Percentiles rank a stretch among this genome's conserved stretches.
These are phyloP conservation scores for Alternaria sp. DNA, from an alignment of 2,329 filamentous ascomycete genomes.

Conservation along the genomic window DNA sequence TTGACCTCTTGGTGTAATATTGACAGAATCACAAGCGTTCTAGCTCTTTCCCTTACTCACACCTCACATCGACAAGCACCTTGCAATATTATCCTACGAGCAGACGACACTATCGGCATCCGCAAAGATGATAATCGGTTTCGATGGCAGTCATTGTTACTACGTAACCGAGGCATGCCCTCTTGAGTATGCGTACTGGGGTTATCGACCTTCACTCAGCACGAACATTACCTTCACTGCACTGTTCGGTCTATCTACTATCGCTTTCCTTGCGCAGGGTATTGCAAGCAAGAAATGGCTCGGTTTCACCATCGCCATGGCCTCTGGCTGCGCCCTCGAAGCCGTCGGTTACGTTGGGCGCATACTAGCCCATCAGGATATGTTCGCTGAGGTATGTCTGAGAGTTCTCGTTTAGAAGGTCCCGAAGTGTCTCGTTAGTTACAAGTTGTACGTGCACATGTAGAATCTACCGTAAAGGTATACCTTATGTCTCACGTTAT, in stretches of 20 bases:
- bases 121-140: conserved; percentile 5
- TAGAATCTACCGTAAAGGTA: background rate
- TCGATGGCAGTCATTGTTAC: conserved; percentile 22
- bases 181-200: conserved; percentile 53
- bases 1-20: background rate
- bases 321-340: conserved; percentile 65
- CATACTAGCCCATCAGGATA: conserved; percentile 65
- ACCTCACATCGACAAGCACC: background rate
- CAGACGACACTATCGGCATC: background rate
- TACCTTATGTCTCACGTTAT: background rate
- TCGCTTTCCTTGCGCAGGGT: conserved; percentile 51
- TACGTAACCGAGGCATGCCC: conserved; percentile 54
- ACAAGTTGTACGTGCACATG: background rate
- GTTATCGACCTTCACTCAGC: conserved; percentile 54
- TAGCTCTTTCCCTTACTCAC: background rate
- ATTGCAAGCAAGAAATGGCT: conserved; percentile 50
- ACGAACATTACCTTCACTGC: conserved; percentile 55
- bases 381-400: conserved; percentile 58
- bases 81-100: background rate
- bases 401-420: background rate
- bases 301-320: conserved; percentile 60
- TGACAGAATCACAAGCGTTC: background rate
- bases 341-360: conserved; percentile 71
- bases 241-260: conserved; percentile 55
- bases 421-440: background rate